Percentiles rank a stretch among this genome's conserved stretches.
These are phyloP conservation scores for Tulasnella sp. DNA, from an alignment of 768 basidiomycete genomes.

Conservation along the genomic window DNA sequence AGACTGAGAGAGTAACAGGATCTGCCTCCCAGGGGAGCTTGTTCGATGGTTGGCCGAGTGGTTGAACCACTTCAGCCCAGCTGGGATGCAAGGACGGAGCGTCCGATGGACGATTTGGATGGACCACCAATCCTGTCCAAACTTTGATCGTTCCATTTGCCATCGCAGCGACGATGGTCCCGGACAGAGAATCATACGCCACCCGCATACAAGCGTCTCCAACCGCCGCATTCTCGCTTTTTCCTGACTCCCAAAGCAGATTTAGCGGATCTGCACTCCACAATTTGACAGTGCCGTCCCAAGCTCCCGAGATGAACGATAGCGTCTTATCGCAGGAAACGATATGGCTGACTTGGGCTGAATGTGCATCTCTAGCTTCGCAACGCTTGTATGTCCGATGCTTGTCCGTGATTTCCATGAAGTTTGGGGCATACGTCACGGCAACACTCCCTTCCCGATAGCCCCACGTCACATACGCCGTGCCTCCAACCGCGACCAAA, in stretches of 20 bases:
- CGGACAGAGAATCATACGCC: slow-evolving; percentile 37
- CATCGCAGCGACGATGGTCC: slow-evolving; percentile 44
- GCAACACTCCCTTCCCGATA: slow-evolving; percentile 60
- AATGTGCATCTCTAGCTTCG: slow-evolving; percentile 50
- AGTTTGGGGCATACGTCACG: slow-evolving; percentile 47
- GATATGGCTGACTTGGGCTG: slow-evolving; percentile 49
- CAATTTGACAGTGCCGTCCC: slow-evolving; percentile 62
- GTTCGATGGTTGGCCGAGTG: not conserved
- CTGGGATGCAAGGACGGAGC: not conserved
- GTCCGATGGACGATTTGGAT: not conserved
- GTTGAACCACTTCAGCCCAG: not conserved
- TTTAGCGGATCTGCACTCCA: slow-evolving; percentile 52
- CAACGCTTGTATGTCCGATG: slow-evolving; percentile 44
- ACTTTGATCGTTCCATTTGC: slow-evolving; percentile 51
- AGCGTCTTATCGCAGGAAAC: slow-evolving; percentile 40
- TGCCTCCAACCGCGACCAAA: slow-evolving; percentile 46
- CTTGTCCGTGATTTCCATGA: slow-evolving; percentile 48
- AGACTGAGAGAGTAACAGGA: not conserved
- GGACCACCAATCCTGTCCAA: slow-evolving; percentile 41
- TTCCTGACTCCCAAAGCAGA: slow-evolving; percentile 49
- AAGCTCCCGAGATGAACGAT: slow-evolving; percentile 45
- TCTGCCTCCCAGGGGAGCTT: not conserved
- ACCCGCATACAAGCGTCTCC: slow-evolving; percentile 11
- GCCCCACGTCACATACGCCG: slow-evolving; percentile 68
- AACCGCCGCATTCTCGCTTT: not conserved